Base-by-base conservation (phyloP, 2,329 filamentous ascomycete species). In the Beauveria pseudobassiana region DNA sequence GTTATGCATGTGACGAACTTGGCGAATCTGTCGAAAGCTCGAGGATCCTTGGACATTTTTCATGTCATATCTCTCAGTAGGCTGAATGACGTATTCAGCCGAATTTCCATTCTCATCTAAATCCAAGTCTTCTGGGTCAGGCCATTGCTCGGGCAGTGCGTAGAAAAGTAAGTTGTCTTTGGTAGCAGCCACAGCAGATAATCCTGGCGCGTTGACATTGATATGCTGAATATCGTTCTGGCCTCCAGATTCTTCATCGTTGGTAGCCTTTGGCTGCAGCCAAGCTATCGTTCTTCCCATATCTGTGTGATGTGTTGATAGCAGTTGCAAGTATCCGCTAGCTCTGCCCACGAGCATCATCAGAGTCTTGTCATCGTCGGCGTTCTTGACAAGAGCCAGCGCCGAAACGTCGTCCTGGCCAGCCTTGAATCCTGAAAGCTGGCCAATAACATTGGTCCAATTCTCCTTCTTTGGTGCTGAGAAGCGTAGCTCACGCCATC, bases 321-420 rank as follows among this genome's bases (percentile, higher is more conserved):
- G 55, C 5, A 80, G 66, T 14, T 73, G 69, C 7, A 81, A 63
- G 20, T 76, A 67, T 2, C 78, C 78, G 63, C 74, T 78, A 2
- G 78, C 75, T 43, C 78, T 72, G 8, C 77, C 78, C 0, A 75
- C 72, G 1, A 80, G 62, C 1, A 78, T 65, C 1, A 71, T 67
- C 59, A 70, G 60, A 62, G 30, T 64, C 20, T 20, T 46, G 14
- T 24, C 34, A 64, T 8, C 64, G 56, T 9, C 70, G 4, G 40
- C 24, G n/a, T 48, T 64, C 26, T 71, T 70, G 8, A 78, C 63
- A 20, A 80, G 69, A 2, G 71, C 69, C 2, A 80, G 63, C 6
- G 74, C 70, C 5, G 71, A 77, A 24, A 79, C 70, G 58, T 81
- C 78, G 61, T 77, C 78, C 59, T 68, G 71, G 0, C 77, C 78